Evolutionary conservation across 352 stramenopile species (phyloP).

Genomic region (Thalassiosira mediterranea): DNA sequence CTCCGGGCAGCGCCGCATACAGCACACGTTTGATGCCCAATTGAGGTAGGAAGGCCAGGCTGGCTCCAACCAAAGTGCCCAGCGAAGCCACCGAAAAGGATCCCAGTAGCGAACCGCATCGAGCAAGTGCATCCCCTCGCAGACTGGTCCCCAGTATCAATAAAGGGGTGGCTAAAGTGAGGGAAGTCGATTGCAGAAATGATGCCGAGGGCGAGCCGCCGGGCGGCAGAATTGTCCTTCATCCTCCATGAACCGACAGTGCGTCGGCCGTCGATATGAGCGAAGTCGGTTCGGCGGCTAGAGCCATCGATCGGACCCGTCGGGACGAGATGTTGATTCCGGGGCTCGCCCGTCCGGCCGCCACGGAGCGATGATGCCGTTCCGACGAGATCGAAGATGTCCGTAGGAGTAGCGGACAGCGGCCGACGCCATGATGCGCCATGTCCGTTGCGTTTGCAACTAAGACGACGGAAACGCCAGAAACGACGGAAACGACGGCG

Average conservation of each 20-base stretch:
- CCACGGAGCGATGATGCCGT: no score
- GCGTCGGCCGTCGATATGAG: background rate
- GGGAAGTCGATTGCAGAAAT: slow-evolving; percentile 58
- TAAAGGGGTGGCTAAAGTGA: slow-evolving; percentile 77
- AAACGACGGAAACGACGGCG: background rate
- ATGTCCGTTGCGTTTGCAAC: slow-evolving; percentile 61
- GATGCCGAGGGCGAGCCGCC: slow-evolving; percentile 53
- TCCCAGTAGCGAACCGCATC: slow-evolving; percentile 58
- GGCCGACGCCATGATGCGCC: slow-evolving; percentile 41
- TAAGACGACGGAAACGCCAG: background rate
- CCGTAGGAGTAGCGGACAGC: no score
- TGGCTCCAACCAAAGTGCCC: slow-evolving; percentile 49
- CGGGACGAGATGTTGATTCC: no score
- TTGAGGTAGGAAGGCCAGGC: slow-evolving; percentile 8
- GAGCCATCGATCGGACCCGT: no score
- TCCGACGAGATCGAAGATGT: no score
- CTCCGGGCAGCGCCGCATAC: slow-evolving; percentile 2
- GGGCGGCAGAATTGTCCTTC: slow-evolving; percentile 49
- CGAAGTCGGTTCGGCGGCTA: background rate
- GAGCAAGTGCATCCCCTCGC: slow-evolving; percentile 24
- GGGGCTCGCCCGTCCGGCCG: no score
- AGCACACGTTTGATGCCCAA: background rate
- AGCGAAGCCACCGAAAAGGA: slow-evolving; percentile 65
- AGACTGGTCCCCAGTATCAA: slow-evolving; percentile 77
- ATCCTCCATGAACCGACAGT: slow-evolving; percentile 1